Evolutionary conservation across 2,329 filamentous ascomycete species (phyloP).

Genomic region (Drechmeria coniospora): DNA sequence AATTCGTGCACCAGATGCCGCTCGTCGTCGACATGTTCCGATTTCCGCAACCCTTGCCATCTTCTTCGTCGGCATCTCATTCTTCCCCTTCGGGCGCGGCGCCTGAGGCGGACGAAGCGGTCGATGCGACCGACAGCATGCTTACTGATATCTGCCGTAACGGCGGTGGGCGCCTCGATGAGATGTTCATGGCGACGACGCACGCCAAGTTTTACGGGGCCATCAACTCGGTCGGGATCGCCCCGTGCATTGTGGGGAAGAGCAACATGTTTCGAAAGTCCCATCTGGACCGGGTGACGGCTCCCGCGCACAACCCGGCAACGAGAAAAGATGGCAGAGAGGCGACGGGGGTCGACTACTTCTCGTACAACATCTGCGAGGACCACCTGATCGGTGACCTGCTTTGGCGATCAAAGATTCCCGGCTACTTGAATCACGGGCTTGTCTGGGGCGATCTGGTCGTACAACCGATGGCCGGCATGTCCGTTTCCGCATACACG

Average conservation of each 20-base stretch:
- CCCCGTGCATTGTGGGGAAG: conserved; percentile 90
- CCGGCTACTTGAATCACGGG: conserved; percentile 61
- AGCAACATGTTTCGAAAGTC: conserved; percentile 96
- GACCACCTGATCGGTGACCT: conserved; percentile 91
- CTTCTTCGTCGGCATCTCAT: conserved; percentile 15
- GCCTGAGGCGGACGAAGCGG: conserved; percentile 11
- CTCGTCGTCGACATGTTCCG: conserved; percentile 61
- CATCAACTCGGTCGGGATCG: conserved; percentile 83
- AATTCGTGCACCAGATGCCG: conserved; percentile 90
- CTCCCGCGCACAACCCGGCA: conserved; percentile 28
- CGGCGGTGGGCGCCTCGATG: conserved; percentile 74
- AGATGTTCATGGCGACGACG: conserved; percentile 83
- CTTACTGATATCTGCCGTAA: conserved; percentile 18
- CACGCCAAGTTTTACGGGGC: conserved; percentile 97
- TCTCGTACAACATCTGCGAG: conserved; percentile 93
- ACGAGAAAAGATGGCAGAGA: conserved; percentile 24
- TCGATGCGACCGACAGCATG: conserved; percentile 9
- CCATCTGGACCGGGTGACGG: conserved; percentile 63
- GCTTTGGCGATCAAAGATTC: conserved; percentile 59
- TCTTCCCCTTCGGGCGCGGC: conserved; percentile 17
- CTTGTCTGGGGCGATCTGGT: conserved; percentile 75
- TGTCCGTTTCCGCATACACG: conserved; percentile 63
- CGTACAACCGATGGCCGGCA: conserved; percentile 75
- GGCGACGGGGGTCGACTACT: conserved; percentile 68
- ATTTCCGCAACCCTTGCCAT: conserved; percentile 8